phyloP scores from a whole-genome alignment of 805 yeast genomes.

The Teunomyces aglyptinius region DNA sequence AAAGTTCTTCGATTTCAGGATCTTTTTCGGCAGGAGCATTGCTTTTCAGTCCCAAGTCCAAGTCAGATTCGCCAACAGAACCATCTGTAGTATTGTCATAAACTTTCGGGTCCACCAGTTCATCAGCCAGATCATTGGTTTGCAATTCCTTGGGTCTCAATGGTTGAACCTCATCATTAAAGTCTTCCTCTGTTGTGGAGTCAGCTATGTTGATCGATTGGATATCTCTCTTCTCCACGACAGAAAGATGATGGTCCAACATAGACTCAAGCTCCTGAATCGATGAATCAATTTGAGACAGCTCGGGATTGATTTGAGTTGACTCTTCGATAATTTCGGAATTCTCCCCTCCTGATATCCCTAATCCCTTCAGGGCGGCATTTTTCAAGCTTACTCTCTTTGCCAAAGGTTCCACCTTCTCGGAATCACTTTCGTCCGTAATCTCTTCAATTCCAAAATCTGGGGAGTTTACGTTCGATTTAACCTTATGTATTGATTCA shows the following conservation, averaged over 20 bases:
- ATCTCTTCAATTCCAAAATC: slow-evolving; percentile 40
- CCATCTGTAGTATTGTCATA: neutral
- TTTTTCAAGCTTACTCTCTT: slow-evolving; percentile 1
- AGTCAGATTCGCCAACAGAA: neutral
- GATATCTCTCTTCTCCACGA: slow-evolving; percentile 8
- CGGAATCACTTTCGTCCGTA: slow-evolving; percentile 23
- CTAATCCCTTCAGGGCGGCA: slow-evolving; percentile 6
- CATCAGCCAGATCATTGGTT: neutral
- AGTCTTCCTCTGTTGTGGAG: neutral
- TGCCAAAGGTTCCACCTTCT: slow-evolving; percentile 6
- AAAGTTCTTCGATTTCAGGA: slow-evolving; percentile 57
- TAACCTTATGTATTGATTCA: neutral
- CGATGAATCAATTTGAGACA: slow-evolving; percentile 25
- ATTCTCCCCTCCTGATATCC: slow-evolving; percentile 4
- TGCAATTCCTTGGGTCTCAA: slow-evolving; percentile 4
- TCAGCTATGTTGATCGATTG: slow-evolving; percentile 5
- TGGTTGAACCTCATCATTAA: slow-evolving; percentile 3
- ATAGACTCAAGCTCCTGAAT: slow-evolving; percentile 41
- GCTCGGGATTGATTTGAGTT: slow-evolving; percentile 12
- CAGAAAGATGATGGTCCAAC: slow-evolving; percentile 33
- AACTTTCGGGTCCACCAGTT: neutral
- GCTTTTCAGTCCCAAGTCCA: neutral
- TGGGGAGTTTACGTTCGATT: slow-evolving; percentile 13
- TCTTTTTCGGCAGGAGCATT: slow-evolving; percentile 26
- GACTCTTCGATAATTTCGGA: slow-evolving; percentile 16